These are phyloP conservation scores for Fraxinus pennsylvanica DNA, from an alignment of 257 asterid species.

Conservation along the genomic window DNA sequence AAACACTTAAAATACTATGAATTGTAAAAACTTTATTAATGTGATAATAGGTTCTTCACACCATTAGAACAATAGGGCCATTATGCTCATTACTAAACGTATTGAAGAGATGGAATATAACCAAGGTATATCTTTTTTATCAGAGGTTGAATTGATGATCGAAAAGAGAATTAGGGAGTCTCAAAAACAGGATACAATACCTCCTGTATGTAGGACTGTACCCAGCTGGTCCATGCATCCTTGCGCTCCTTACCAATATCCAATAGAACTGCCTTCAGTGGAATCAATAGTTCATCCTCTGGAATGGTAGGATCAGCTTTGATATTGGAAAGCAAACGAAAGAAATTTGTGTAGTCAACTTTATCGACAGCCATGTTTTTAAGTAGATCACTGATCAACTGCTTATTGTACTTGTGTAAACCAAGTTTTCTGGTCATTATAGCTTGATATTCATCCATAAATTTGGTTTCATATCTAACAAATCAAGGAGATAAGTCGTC, in stretches of 20 bases:
- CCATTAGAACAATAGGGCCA: no score
- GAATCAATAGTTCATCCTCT: conserved; percentile 69
- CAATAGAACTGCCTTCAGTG: conserved; percentile 87
- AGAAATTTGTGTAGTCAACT: conserved; percentile 98
- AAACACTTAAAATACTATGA: neutral
- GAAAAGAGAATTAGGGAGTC: neutral
- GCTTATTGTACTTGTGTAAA: conserved; percentile 83
- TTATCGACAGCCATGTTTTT: conserved; percentile 96
- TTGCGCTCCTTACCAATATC: conserved; percentile 94
- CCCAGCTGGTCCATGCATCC: conserved; percentile 95
- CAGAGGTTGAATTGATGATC: no score
- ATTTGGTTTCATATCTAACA: conserved; percentile 80
- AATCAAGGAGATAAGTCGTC: conserved; percentile 18
- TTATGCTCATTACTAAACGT: no score
- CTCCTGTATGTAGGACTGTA: conserved; percentile 79
- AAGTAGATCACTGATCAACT: conserved; percentile 81
- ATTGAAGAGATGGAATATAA: no score
- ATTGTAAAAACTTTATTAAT: neutral
- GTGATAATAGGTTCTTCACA: neutral
- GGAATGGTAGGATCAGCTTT: conserved; percentile 67
- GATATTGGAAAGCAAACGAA: conserved; percentile 83
- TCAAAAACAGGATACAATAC: conserved; percentile 28
- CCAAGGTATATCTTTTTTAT: no score
- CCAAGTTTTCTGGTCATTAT: conserved; percentile 96
- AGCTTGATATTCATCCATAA: conserved; percentile 92